Percentiles rank a stretch among this genome's conserved stretches.
phyloP scores from a whole-genome alignment of 805 yeast species.

The Ogataea salicorniae region DNA sequence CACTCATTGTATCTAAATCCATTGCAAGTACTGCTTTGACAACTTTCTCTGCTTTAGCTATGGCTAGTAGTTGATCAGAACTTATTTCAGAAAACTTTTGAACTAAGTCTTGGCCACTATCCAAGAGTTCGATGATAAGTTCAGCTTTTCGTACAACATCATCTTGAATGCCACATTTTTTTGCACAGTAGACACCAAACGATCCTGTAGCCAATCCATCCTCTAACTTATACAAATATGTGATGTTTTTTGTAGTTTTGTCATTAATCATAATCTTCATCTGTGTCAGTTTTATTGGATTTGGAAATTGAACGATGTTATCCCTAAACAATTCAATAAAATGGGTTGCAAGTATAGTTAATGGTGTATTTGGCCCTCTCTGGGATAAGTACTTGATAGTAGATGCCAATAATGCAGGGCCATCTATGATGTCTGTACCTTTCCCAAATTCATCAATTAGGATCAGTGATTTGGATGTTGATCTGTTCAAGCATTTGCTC shows the following conservation, averaged over 20 bases:
- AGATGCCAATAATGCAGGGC: conserved; percentile 40
- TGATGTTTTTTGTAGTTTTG: conserved; percentile 15
- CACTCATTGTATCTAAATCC: conserved; percentile 17
- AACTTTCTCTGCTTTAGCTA: conserved; percentile 6
- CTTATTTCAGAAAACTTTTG: conserved; percentile 2
- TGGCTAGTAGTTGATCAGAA: background rate
- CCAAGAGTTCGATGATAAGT: conserved; percentile 17
- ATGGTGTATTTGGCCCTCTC: conserved; percentile 18
- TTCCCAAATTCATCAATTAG: conserved; percentile 52
- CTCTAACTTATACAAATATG: conserved; percentile 31
- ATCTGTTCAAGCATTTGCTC: conserved; percentile 30
- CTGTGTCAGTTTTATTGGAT: conserved; percentile 22
- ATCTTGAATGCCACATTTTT: conserved; percentile 16
- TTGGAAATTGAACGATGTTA: conserved; percentile 12
- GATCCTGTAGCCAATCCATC: conserved; percentile 32
- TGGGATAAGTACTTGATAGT: conserved; percentile 26
- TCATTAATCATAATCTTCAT: conserved; percentile 17
- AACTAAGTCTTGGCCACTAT: conserved; percentile 15
- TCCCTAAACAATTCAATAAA: conserved; percentile 36
- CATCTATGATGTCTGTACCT: conserved; percentile 45
- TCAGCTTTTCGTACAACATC: conserved; percentile 31
- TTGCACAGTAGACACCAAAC: conserved; percentile 39
- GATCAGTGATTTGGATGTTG: conserved; percentile 39
- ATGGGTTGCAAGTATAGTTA: conserved; percentile 37
- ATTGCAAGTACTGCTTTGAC: conserved; percentile 24